phyloP scores from a whole-genome alignment of 345 rosid species.

The Gossypium bickii region DNA sequence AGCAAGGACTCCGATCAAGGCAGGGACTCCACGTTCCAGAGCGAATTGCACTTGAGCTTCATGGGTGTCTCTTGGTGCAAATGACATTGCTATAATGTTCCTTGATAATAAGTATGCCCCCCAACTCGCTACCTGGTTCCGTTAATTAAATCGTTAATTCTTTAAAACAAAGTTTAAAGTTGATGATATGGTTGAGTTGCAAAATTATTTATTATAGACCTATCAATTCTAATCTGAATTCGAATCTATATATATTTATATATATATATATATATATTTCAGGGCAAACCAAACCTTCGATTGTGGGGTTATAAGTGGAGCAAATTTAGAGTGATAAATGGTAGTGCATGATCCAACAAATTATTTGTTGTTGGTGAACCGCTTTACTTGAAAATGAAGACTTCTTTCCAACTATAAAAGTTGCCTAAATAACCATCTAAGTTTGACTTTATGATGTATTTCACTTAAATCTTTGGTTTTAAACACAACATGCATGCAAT shows the following conservation, averaged over 20 bases:
- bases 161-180: background rate
- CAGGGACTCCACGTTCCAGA: constrained; percentile 93
- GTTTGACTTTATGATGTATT: background rate
- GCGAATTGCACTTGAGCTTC: constrained; percentile 96
- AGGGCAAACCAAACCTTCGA: too few species aligned
- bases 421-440: background rate
- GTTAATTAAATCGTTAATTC: background rate
- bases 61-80: constrained; percentile 94
- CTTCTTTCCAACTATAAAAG: background rate
- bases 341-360: background rate
- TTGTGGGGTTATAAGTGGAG: too few species aligned
- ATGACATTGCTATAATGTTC: constrained; percentile 67
- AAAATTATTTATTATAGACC: too few species aligned
- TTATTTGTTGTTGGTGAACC: constrained; percentile 19
- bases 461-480: background rate
- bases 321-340: too few species aligned
- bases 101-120: constrained; percentile 85
- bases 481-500: background rate
- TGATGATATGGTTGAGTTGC: background rate
- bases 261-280: too few species aligned
- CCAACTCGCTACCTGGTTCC: constrained; percentile 81
- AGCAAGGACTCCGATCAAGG: constrained; percentile 77
- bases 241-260: too few species aligned
- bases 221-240: too few species aligned
- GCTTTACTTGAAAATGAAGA: constrained; percentile 21